phyloP scores from a whole-genome alignment of 495 filamentous ascomycete species.

The Apiosordaria backusii region DNA sequence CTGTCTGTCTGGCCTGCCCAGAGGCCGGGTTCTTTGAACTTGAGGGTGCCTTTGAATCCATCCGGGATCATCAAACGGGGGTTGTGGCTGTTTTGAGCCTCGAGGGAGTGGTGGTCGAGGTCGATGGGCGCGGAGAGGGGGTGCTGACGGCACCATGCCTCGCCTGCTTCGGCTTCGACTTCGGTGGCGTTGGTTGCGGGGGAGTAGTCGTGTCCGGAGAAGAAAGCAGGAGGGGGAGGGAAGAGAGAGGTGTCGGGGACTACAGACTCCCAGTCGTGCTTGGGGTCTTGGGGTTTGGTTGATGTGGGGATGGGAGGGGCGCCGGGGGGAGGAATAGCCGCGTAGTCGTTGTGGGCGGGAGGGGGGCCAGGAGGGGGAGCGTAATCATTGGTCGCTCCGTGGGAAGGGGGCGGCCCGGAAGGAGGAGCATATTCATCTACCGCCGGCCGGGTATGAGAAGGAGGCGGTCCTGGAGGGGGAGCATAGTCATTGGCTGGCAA shows the following conservation, averaged over 20 bases:
- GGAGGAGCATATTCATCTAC: slow-evolving; percentile 4
- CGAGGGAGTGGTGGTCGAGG: slow-evolving; percentile 40
- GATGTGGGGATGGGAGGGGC: slow-evolving; percentile 45
- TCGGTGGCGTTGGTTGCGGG: slow-evolving; percentile 70
- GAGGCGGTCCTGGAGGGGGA: slow-evolving; percentile 40
- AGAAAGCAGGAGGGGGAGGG: slow-evolving; percentile 74
- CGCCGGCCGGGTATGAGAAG: slow-evolving; percentile 22
- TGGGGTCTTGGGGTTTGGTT: slow-evolving; percentile 27
- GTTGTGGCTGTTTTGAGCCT: slow-evolving; percentile 32
- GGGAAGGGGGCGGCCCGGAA: slow-evolving; percentile 8
- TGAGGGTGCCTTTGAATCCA: slow-evolving; percentile 32
- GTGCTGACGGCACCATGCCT: slow-evolving; percentile 62
- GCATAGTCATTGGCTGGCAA: slow-evolving; percentile 22
- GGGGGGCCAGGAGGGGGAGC: slow-evolving; percentile 39
- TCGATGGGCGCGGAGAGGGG: slow-evolving; percentile 60
- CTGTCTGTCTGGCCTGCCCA: slow-evolving; percentile 39
- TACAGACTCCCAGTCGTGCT: slow-evolving; percentile 76
- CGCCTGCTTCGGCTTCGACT: slow-evolving; percentile 66
- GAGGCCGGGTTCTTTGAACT: slow-evolving; percentile 37
- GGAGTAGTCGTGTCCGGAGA: slow-evolving; percentile 58
- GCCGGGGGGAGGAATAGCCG: slow-evolving; percentile 34
- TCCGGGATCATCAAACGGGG: slow-evolving; percentile 35
- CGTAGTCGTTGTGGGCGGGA: slow-evolving; percentile 22
- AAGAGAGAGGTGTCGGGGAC: slow-evolving; percentile 77
- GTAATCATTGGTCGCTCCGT: slow-evolving; percentile 25